Evolutionary conservation across 345 rosid species (phyloP), one percentile per base, ranked within the genome.

Genomic region (Brassica rapa): DNA sequence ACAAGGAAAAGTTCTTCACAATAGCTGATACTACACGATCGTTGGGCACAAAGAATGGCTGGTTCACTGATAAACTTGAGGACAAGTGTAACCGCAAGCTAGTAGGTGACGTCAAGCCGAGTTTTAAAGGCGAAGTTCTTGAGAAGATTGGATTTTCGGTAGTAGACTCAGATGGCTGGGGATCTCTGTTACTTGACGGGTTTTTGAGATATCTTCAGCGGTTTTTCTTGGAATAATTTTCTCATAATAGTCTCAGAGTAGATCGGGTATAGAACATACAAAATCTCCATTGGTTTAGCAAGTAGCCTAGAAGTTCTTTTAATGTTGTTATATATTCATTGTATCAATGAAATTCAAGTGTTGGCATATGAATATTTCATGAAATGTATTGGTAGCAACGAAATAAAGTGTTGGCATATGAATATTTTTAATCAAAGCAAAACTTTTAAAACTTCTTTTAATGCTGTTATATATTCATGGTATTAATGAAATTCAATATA

Each of bases 151-250:
- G 24, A 0, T 63, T 77, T 8, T 62, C 70, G 0, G n/a, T 77
- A 0, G 21, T 30, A 0, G 56, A 62, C 4, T 77, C 62, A 9
- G 4, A 16, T 1, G 19, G 8, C 12, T 69, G 74, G 53, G 30
- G 62, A 1, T 61, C 53, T 76, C 21, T 61, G 27, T 60, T 5
- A 1, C 37, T 61, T 21, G 37, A 76, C 6, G 63, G 70, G 37
- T 67, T 49, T 8, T 62, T 69, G 27, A 76, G 69, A 33, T 69
- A 76, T n/a, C 55, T 69, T 2, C 62, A 76, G 2, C 11, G 74
- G 33, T 76, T 76, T 61, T 30, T 76, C 5, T 0, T 76, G 8
- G 61, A 65, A 6, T 62, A 10, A 1, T 35, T 29, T 76, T 56
- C 29, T 41, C 49, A 19, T 14, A 0, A 53, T 27, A 55, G 24